Conservation (phyloP, 768 basidiomycete species). For the Candolleomyces aberdarensis region DNA sequence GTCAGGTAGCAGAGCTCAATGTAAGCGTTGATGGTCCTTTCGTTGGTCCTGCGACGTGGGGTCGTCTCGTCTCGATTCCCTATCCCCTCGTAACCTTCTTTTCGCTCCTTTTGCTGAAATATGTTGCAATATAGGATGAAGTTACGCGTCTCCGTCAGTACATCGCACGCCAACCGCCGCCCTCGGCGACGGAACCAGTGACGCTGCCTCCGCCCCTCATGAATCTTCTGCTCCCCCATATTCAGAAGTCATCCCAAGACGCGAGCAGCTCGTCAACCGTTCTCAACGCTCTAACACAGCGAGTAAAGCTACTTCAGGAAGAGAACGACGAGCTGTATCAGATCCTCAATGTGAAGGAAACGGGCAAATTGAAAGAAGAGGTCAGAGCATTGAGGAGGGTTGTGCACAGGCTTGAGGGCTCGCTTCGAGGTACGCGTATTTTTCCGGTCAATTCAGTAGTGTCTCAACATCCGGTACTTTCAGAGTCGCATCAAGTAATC, state of each 20-base stretch:
- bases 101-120: constrained; percentile 9
- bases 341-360: constrained; percentile 69
- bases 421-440: constrained; percentile 63
- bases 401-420: constrained; percentile 67
- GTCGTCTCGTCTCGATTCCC: no score
- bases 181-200: constrained; percentile 58
- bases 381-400: constrained; percentile 65
- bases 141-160: constrained; percentile 64
- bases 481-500: constrained; percentile 80
- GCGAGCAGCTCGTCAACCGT: constrained; percentile 50
- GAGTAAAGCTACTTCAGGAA: constrained; percentile 70
- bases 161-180: constrained; percentile 56
- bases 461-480: background rate
- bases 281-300: constrained; percentile 70
- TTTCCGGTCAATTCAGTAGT: background rate
- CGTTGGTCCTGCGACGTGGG: background rate
- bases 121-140: constrained; percentile 56
- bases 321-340: constrained; percentile 88
- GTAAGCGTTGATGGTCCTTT: constrained; percentile 41
- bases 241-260: constrained; percentile 41
- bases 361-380: constrained; percentile 80
- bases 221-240: constrained; percentile 65
- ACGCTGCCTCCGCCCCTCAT: constrained; percentile 70
- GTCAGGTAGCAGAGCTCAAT: constrained; percentile 65
- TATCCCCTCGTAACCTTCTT: constrained; percentile 5